These are phyloP conservation scores for Grosmannia clavigera DNA, from an alignment of 2,329 filamentous ascomycete genomes.

Conservation along the genomic window DNA sequence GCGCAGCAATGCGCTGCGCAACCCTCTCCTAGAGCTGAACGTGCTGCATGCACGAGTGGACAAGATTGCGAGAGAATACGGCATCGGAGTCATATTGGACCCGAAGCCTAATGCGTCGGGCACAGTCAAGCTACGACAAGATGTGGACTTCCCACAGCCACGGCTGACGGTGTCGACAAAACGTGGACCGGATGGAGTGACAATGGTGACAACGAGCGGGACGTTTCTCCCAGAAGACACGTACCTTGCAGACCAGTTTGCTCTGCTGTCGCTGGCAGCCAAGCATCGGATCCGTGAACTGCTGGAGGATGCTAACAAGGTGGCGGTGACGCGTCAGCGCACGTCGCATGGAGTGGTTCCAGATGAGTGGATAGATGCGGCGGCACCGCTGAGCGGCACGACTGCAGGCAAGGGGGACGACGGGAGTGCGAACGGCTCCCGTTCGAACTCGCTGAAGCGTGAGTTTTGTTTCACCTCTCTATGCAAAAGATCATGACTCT, in stretches of 20 bases:
- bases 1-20: slow-evolving; percentile 56
- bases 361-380: slow-evolving; percentile 62
- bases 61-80: slow-evolving; percentile 46
- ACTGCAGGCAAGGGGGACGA: slow-evolving; percentile 21
- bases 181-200: slow-evolving; percentile 47
- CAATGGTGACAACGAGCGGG: slow-evolving; percentile 49
- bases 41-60: slow-evolving; percentile 44
- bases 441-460: slow-evolving; percentile 49
- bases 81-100: slow-evolving; percentile 43
- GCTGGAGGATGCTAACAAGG: slow-evolving; percentile 60
- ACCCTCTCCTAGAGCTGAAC: slow-evolving; percentile 60
- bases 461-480: slow-evolving; percentile 18
- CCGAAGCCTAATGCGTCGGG: slow-evolving; percentile 30
- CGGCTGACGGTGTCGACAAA: slow-evolving; percentile 41
- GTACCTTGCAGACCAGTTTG: slow-evolving; percentile 68
- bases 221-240: slow-evolving; percentile 65
- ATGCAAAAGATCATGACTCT: slow-evolving; percentile 6
- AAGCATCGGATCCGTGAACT: slow-evolving; percentile 67
- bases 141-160: slow-evolving; percentile 36
- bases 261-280: slow-evolving; percentile 69
- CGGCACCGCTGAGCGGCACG: slow-evolving; percentile 31
- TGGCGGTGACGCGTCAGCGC: slow-evolving; percentile 60
- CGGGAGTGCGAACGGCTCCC: slow-evolving; percentile 40
- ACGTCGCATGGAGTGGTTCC: slow-evolving; percentile 72
- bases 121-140: slow-evolving; percentile 36